These are phyloP conservation scores for Gossypium herbaceum DNA, from an alignment of 345 rosid genomes.

Conservation along the genomic window DNA sequence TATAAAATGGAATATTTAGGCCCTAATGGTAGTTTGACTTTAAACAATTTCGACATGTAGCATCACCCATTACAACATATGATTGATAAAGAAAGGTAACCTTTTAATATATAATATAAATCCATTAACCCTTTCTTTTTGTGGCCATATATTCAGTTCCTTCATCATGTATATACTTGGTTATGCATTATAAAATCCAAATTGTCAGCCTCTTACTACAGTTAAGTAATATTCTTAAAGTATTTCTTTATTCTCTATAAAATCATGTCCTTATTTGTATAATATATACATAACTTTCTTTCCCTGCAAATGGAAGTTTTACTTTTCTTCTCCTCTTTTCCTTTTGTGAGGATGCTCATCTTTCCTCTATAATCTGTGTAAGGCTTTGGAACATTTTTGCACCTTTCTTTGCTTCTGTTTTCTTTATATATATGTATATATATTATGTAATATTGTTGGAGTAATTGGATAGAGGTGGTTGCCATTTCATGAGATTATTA, in stretches of 20 bases:
- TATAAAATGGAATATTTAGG: background rate
- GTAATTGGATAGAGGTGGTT: background rate
- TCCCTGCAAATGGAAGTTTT: background rate
- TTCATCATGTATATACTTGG: background rate
- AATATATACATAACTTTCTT: background rate
- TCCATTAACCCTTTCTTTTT: background rate
- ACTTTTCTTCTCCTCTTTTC: background rate
- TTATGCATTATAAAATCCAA: background rate
- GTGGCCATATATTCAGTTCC: background rate
- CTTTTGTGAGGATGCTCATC: background rate
- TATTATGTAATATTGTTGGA: background rate
- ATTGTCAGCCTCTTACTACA: conserved; percentile 1
- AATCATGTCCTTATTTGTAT: background rate
- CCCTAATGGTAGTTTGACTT: background rate
- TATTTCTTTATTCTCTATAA: background rate
- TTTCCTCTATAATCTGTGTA: conserved; percentile 1
- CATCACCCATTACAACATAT: background rate
- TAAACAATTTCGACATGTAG: conserved; percentile 1
- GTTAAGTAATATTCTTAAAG: background rate
- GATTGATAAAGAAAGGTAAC: background rate
- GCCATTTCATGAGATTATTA: background rate
- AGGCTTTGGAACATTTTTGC: conserved; percentile 2
- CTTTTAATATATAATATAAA: too few species aligned
- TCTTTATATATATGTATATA: background rate
- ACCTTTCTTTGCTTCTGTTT: background rate